Evolutionary conservation across 805 yeast species (phyloP).

Genomic region (Lachancea kluyveri): DNA sequence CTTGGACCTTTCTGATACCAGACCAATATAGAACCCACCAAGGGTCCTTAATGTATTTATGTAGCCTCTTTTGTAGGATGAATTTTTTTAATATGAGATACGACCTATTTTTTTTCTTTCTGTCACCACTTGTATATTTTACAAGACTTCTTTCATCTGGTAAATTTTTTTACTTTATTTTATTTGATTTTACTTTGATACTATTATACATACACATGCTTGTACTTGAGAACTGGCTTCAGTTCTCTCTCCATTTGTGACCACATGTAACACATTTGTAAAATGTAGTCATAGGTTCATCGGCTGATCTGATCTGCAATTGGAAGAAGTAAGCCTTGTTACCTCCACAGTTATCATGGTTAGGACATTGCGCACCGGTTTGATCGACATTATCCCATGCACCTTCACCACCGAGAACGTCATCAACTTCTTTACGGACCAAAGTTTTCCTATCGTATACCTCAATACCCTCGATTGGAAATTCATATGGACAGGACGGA

Average conservation of each 20-base stretch:
- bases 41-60: too few relatives aligned
- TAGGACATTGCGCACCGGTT: constrained; percentile 87
- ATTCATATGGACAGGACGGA: constrained; percentile 92
- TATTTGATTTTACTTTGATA: too few relatives aligned
- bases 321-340: constrained; percentile 95
- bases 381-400: constrained; percentile 99
- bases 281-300: constrained; percentile 99
- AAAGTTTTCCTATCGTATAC: constrained; percentile 80
- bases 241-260: constrained; percentile 96
- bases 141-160: too few relatives aligned
- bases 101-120: too few relatives aligned
- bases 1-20: neutral
- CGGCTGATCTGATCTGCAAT: constrained; percentile 93
- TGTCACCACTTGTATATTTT: too few relatives aligned
- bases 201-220: too few relatives aligned
- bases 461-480: constrained; percentile 76
- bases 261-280: constrained; percentile 92
- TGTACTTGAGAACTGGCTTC: too few relatives aligned
- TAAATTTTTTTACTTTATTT: too few relatives aligned
- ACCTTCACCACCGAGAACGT: constrained; percentile 95
- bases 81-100: neutral
- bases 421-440: constrained; percentile 88
- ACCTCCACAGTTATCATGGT: constrained; percentile 71
- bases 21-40: too few relatives aligned
- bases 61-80: constrained; percentile 1